These are phyloP conservation scores for Penicillium robsamsonii DNA, from an alignment of 495 filamentous ascomycete species.

Conservation along the genomic window DNA sequence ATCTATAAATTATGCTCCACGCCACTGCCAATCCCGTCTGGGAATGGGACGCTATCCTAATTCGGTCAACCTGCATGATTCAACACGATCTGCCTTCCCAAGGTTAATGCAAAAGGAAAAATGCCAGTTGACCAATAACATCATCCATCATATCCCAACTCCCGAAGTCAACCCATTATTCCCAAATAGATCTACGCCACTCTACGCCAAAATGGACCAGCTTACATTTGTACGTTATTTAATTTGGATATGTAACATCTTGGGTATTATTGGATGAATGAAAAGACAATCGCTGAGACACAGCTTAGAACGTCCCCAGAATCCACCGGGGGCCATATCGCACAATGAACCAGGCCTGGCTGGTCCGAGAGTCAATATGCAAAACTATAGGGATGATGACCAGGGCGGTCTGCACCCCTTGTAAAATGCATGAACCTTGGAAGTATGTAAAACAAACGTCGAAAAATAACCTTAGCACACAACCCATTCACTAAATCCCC, in stretches of 20 bases:
- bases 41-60: constrained; percentile 7
- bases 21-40: neutral
- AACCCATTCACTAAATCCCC: constrained; percentile 7
- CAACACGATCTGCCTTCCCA: constrained; percentile 2
- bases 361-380: constrained; percentile 6
- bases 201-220: neutral
- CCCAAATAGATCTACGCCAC: neutral
- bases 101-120: neutral
- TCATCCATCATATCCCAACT: neutral
- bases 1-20: constrained; percentile 1
- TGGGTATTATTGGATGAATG: constrained; percentile 34
- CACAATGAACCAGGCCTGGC: constrained; percentile 7
- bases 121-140: constrained; percentile 1
- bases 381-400: constrained; percentile 14
- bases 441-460: constrained; percentile 15
- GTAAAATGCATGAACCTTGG: constrained; percentile 2
- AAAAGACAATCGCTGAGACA: constrained; percentile 41
- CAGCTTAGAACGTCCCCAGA: constrained; percentile 46
- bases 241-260: constrained; percentile 18
- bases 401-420: constrained; percentile 9
- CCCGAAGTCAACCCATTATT: neutral
- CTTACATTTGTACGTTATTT: neutral
- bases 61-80: constrained; percentile 2
- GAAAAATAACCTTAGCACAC: constrained; percentile 7
- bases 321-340: constrained; percentile 20